Evolutionary conservation across 495 filamentous ascomycete genomes (phyloP).

Genomic region (Hyaloscypha hepaticicola): DNA sequence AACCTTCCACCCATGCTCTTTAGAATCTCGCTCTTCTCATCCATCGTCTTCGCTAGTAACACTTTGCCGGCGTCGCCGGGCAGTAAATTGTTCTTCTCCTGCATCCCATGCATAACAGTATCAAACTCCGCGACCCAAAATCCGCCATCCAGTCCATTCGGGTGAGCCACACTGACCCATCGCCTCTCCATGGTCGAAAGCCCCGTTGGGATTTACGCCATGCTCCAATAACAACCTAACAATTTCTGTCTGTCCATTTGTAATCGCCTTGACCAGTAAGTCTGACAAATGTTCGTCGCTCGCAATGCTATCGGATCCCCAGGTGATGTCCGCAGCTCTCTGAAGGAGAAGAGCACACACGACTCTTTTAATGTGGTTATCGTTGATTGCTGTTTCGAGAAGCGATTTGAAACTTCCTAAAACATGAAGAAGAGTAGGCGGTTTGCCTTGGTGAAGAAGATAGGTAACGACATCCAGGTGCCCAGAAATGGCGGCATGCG

Average conservation of each 20-base stretch:
- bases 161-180: constrained; percentile 9
- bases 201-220: too few relatives aligned
- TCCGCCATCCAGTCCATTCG: constrained; percentile 16
- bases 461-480: background rate
- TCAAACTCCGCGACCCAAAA: constrained; percentile 2
- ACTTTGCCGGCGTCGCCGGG: constrained; percentile 9
- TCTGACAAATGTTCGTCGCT: too few relatives aligned
- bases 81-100: constrained; percentile 21
- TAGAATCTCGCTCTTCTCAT: constrained; percentile 20
- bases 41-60: constrained; percentile 21
- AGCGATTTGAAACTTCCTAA: too few relatives aligned
- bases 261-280: too few relatives aligned
- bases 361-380: too few relatives aligned
- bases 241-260: too few relatives aligned
- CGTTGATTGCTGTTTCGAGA: too few relatives aligned
- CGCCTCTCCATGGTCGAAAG: constrained; percentile 10
- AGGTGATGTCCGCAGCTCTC: too few relatives aligned
- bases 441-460: background rate
- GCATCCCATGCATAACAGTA: constrained; percentile 14
- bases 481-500: background rate
- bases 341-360: too few relatives aligned
- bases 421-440: too few relatives aligned
- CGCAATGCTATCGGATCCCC: too few relatives aligned
- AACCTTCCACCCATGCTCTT: constrained; percentile 19
- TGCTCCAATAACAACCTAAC: too few relatives aligned